A percentile compares a stretch with the other conserved stretches of the same genome.
Conservation (phyloP, 2,329 filamentous ascomycete genomes). For the Elsinoe perseae region DNA sequence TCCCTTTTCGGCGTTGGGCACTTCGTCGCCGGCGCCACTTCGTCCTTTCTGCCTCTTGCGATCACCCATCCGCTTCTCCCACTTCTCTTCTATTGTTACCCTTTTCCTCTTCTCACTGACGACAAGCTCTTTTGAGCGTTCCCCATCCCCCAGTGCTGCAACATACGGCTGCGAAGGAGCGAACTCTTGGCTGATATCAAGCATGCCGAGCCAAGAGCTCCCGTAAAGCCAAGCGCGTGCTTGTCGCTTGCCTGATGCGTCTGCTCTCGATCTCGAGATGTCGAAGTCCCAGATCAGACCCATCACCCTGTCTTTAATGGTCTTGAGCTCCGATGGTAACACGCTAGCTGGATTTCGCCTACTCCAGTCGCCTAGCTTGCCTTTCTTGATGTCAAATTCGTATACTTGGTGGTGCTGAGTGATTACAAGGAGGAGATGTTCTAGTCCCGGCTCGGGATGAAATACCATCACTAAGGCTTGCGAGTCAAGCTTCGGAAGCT, state of each 20-base stretch:
- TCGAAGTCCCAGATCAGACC: constrained; percentile 74
- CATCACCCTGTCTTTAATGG: constrained; percentile 71
- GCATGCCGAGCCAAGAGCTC: constrained; percentile 80
- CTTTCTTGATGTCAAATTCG: constrained; percentile 70
- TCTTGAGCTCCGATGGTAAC: constrained; percentile 66
- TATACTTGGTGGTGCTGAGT: constrained; percentile 61
- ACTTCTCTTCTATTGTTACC: constrained; percentile 22
- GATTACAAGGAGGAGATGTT: constrained; percentile 48
- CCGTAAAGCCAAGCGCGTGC: constrained; percentile 82
- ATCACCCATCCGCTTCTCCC: constrained; percentile 23
- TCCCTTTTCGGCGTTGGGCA: constrained; percentile 31
- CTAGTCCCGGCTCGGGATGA: constrained; percentile 28
- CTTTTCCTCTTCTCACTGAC: constrained; percentile 23
- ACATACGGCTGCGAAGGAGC: too few species aligned
- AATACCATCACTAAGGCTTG: constrained; percentile 41
- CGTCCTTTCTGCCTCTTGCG: constrained; percentile 39
- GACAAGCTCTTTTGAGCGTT: constrained; percentile 18
- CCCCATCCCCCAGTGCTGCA: constrained; percentile 25
- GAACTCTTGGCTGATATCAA: constrained; percentile 71
- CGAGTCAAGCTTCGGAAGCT: constrained; percentile 40
- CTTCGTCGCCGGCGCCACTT: constrained; percentile 50
- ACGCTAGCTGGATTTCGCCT: constrained; percentile 68
- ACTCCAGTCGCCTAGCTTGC: constrained; percentile 76
- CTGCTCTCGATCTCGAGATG: constrained; percentile 5
- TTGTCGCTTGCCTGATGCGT: constrained; percentile 22